Evolutionary conservation across 2,329 filamentous ascomycete species (phyloP).

Genomic region (Drechslerella dactyloides): DNA sequence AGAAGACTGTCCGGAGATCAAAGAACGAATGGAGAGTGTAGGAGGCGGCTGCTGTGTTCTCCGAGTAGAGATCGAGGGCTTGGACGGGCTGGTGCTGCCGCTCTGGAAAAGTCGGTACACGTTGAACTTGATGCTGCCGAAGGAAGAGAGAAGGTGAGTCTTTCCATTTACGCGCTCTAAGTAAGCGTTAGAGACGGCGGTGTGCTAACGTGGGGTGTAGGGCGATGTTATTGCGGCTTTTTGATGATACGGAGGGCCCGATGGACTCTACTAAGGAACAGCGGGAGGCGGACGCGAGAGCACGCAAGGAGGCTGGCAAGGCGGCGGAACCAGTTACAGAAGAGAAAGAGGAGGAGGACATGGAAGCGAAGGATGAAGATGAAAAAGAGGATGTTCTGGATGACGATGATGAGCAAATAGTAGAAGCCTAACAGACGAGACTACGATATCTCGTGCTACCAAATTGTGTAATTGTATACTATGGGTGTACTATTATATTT

Average conservation of each 20-base stretch:
- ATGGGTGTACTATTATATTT: neutral
- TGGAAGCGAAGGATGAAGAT: conserved; percentile 54
- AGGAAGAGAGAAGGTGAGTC: conserved; percentile 76
- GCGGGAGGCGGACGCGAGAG: conserved; percentile 59
- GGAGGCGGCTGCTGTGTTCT: conserved; percentile 92
- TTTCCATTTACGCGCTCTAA: neutral
- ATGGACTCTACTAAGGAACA: conserved; percentile 71
- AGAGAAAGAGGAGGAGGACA: conserved; percentile 57
- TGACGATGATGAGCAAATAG: conserved; percentile 8
- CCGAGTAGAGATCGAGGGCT: conserved; percentile 76
- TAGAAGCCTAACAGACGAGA: too few species aligned
- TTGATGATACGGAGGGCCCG: conserved; percentile 84
- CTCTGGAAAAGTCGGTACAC: conserved; percentile 92
- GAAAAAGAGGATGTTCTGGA: conserved; percentile 16
- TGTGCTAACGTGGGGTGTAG: conserved; percentile 55
- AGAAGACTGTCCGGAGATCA: conserved; percentile 79
- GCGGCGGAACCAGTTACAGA: conserved; percentile 52
- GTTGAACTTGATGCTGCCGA: conserved; percentile 96
- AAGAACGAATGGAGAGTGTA: conserved; percentile 77
- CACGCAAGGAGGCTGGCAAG: conserved; percentile 48
- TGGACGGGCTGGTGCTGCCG: conserved; percentile 79
- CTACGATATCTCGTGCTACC: neutral
- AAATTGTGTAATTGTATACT: too few species aligned
- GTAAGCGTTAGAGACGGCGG: neutral
- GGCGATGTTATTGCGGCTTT: conserved; percentile 89